Percentiles rank a stretch among this genome's conserved stretches.
These are phyloP conservation scores for Monosporascus sp. DNA, from an alignment of 2,329 filamentous ascomycete species.

Conservation along the genomic window DNA sequence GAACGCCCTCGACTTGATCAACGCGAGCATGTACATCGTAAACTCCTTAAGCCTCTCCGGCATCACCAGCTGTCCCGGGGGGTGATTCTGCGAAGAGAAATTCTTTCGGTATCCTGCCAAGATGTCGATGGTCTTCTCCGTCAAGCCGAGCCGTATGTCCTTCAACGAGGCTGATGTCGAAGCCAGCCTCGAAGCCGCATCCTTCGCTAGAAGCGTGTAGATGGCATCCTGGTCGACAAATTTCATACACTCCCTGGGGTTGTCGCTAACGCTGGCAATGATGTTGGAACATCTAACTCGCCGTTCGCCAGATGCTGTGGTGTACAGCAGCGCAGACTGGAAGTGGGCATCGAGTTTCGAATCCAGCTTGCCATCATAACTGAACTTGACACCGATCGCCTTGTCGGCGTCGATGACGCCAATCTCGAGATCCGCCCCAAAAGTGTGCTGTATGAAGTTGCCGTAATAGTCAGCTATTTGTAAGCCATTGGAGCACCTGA, in stretches of 20 bases:
- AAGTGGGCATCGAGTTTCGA: slow-evolving; percentile 95
- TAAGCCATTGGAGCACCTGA: slow-evolving; percentile 92
- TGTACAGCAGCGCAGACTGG: slow-evolving; percentile 91
- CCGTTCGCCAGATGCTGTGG: slow-evolving; percentile 81
- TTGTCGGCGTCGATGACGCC: slow-evolving; percentile 91
- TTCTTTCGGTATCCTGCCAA: slow-evolving; percentile 90
- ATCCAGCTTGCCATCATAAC: slow-evolving; percentile 96
- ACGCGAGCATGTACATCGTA: slow-evolving; percentile 87
- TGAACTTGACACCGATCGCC: slow-evolving; percentile 84
- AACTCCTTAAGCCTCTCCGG: slow-evolving; percentile 96
- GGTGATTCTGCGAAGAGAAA: slow-evolving; percentile 75
- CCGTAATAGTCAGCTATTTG: slow-evolving; percentile 93
- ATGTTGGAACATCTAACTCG: slow-evolving; percentile 90
- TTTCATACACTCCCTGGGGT: slow-evolving; percentile 78
- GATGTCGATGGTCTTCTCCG: slow-evolving; percentile 89
- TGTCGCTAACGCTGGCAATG: slow-evolving; percentile 86
- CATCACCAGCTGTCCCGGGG: slow-evolving; percentile 87
- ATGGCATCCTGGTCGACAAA: slow-evolving; percentile 96
- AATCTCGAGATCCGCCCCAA: slow-evolving; percentile 90
- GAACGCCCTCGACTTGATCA: slow-evolving; percentile 87
- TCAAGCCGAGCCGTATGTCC: slow-evolving; percentile 76
- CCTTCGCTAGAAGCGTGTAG: slow-evolving; percentile 82
- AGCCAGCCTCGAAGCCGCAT: slow-evolving; percentile 80
- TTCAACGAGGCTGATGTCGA: slow-evolving; percentile 67
- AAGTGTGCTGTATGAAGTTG: slow-evolving; percentile 93